phyloP scores from a whole-genome alignment of 305 asterid genomes.

The Rubia peregrina region DNA sequence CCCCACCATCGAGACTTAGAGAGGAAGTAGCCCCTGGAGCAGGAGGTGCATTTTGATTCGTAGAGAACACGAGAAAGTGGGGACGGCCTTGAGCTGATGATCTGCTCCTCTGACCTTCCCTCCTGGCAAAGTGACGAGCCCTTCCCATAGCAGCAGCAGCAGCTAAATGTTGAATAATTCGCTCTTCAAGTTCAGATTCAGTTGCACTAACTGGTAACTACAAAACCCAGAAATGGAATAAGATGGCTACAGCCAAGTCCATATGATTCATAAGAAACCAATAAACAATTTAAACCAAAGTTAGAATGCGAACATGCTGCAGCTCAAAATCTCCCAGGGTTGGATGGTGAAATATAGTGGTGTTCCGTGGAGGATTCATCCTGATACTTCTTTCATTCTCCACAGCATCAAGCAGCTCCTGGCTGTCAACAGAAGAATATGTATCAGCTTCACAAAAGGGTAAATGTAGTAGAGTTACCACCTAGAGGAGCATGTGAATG shows the following conservation, averaged over 20 bases:
- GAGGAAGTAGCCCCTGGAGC: constrained; percentile 30
- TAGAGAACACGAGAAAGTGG: constrained; percentile 73
- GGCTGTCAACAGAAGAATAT: constrained; percentile 48
- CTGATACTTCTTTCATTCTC: constrained; percentile 77
- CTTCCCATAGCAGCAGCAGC: constrained; percentile 99
- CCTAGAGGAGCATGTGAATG: constrained; percentile 7
- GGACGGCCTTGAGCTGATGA: constrained; percentile 75
- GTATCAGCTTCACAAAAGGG: constrained; percentile 1
- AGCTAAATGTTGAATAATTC: constrained; percentile 91
- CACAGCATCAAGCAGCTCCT: constrained; percentile 87
- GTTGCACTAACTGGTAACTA: constrained; percentile 83
- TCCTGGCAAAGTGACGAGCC: constrained; percentile 77
- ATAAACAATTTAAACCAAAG: neutral
- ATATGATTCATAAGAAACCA: constrained; percentile 3
- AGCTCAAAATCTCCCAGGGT: constrained; percentile 88
- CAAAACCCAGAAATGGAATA: constrained; percentile 14
- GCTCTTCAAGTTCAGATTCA: constrained; percentile 88
- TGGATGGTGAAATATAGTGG: constrained; percentile 90
- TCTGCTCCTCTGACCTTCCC: constrained; percentile 70
- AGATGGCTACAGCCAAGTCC: constrained; percentile 4
- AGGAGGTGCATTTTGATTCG: constrained; percentile 50
- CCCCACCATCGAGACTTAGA: constrained; percentile 33
- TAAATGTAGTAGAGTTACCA: neutral
- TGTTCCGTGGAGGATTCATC: constrained; percentile 75
- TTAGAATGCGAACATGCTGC: constrained; percentile 60